phyloP scores from a whole-genome alignment of 2,329 filamentous ascomycete genomes.

The Sporothrix variecibatus region DNA sequence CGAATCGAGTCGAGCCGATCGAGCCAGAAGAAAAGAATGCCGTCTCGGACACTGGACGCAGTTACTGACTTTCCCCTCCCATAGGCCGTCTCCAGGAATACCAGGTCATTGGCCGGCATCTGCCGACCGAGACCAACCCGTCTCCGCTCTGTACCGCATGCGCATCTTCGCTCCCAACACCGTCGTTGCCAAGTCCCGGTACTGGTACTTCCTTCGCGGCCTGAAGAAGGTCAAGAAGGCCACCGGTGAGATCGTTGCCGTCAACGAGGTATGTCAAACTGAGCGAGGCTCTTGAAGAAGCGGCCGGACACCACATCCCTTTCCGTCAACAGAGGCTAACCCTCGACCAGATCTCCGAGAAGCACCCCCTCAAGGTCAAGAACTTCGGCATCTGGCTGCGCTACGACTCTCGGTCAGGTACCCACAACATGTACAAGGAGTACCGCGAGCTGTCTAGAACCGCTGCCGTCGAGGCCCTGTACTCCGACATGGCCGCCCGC shows the following conservation, averaged over 20 bases:
- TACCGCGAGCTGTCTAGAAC: constrained; percentile 98
- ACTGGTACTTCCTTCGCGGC: constrained; percentile 99
- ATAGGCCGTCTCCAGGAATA: constrained; percentile 99
- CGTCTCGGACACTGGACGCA: neutral
- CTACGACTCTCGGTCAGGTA: constrained; percentile 99
- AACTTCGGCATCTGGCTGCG: constrained; percentile 99
- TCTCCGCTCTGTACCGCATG: constrained; percentile 99
- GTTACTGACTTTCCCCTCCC: constrained; percentile 32
- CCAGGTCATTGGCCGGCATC: constrained; percentile 99
- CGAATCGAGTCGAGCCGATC: neutral
- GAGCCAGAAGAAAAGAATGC: neutral
- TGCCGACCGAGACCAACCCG: constrained; percentile 96
- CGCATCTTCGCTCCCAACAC: constrained; percentile 98
- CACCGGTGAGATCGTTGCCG: constrained; percentile 96
- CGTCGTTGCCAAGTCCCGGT: constrained; percentile 98
- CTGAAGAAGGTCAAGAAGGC: constrained; percentile 99
- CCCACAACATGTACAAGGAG: constrained; percentile 99
- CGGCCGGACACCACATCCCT: too few species aligned
- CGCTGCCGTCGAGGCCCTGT: constrained; percentile 93
- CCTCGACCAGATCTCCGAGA: constrained; percentile 80
- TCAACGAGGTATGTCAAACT: constrained; percentile 77
- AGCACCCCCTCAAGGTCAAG: constrained; percentile 99
- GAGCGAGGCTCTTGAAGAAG: too few species aligned
- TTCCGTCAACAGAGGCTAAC: constrained; percentile 2
- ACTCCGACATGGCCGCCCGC: constrained; percentile 99